phyloP scores from a whole-genome alignment of 1,284 basidiomycete genomes.

The Pseudozyma tsukubaensis region DNA sequence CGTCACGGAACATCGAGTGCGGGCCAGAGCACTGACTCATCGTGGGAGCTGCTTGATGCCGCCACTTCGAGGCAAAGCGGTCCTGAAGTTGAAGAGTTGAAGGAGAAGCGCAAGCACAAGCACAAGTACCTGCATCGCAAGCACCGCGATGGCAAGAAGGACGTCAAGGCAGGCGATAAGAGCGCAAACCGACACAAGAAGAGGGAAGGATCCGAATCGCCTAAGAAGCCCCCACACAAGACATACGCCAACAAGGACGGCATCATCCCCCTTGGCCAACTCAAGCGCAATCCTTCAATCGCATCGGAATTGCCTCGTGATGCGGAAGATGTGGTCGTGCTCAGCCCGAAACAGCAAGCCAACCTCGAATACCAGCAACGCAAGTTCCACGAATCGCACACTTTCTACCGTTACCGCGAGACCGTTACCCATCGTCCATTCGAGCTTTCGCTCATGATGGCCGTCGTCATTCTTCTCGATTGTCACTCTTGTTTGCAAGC shows the following conservation, averaged over 20 bases:
- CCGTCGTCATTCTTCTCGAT: conserved; percentile 59
- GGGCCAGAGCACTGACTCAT: conserved; percentile 4
- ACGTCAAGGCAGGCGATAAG: background rate
- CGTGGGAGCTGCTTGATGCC: conserved; percentile 20
- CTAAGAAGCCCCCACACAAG: conserved; percentile 3
- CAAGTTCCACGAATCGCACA: conserved; percentile 66
- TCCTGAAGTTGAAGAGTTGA: conserved; percentile 32
- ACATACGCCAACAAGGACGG: conserved; percentile 45
- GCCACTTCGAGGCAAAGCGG: conserved; percentile 28
- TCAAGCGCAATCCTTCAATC: conserved; percentile 60
- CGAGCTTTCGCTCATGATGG: conserved; percentile 70
- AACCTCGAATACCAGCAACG: conserved; percentile 65
- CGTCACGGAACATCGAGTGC: background rate
- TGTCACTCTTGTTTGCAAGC: conserved; percentile 71
- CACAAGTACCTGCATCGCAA: conserved; percentile 27
- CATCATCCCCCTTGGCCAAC: conserved; percentile 41
- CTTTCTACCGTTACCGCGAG: conserved; percentile 86
- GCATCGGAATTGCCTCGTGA: conserved; percentile 59
- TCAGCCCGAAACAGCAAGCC: conserved; percentile 63
- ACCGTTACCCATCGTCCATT: conserved; percentile 87
- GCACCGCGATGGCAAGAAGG: conserved; percentile 2
- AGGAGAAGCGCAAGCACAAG: conserved; percentile 20
- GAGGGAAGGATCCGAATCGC: background rate
- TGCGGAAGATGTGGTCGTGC: conserved; percentile 58
- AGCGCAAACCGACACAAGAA: background rate